Evolutionary conservation across 139 green algal species (phyloP).

Genomic region (Raphidocelis subcapitata): DNA sequence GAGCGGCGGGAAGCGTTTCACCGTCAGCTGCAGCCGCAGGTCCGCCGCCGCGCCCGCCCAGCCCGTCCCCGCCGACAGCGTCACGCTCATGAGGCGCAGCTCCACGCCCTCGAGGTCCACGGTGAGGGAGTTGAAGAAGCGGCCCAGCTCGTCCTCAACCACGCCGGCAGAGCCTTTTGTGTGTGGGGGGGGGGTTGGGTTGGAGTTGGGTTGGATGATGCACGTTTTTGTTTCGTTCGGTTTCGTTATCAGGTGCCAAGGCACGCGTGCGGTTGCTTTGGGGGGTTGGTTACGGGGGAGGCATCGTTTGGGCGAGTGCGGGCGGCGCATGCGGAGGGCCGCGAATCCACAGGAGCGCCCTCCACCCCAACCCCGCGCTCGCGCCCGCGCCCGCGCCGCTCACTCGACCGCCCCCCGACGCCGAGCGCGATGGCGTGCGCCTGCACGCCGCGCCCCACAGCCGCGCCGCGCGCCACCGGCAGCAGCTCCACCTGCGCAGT

Average conservation of each 20-base stretch:
- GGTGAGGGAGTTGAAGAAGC: conserved; percentile 32
- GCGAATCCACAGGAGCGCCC: no score
- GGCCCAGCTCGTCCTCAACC: conserved; percentile 26
- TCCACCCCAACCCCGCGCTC: no score
- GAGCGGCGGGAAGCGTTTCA: conserved; percentile 33
- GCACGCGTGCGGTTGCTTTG: no score
- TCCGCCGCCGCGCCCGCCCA: conserved; percentile 11
- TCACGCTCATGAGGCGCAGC: conserved; percentile 22
- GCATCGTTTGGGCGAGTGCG: no score
- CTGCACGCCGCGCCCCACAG: conserved; percentile 7
- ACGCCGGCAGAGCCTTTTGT: conserved; percentile 18
- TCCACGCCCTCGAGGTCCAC: conserved; percentile 39
- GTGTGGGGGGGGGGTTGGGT: no score
- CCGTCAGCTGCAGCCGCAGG: conserved; percentile 22
- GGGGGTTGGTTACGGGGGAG: no score
- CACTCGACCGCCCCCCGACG: conserved; percentile 20
- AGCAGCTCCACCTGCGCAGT: conserved; percentile 19
- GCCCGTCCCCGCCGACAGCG: conserved; percentile 7
- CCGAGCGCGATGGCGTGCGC: conserved; percentile 19
- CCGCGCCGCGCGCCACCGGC: conserved; percentile 11
- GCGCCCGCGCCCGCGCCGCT: background rate
- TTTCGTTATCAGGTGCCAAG: no score
- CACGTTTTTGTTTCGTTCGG: no score
- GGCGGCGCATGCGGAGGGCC: no score
- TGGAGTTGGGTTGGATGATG: no score